Evolutionary conservation across 257 asterid genomes (phyloP), one percentile per base, ranked within the genome.

Genomic region (Penstemon davidsonii): DNA sequence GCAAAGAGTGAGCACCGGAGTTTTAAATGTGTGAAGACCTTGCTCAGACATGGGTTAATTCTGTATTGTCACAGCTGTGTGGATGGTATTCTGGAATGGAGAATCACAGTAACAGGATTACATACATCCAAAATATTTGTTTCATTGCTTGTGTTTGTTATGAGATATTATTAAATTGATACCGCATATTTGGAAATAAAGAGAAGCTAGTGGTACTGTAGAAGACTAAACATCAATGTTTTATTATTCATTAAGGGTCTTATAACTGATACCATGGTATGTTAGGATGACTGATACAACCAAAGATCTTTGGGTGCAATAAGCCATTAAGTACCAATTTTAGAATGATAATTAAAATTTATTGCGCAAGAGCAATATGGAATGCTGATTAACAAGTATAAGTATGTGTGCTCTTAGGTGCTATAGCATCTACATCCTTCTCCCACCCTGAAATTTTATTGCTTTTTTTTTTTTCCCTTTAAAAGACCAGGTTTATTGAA

Each of bases 41-140:
- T 56, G 38, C 40, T 55, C 18, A 38, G 64, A 61, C 76, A 57
- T 37, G 6, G 36, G 45, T 72, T 37, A 56, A 43, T 38, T 54
- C 39, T 8, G 7, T 44, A 33, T 46, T 61, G 46, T 41, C 43
- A 42, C 49, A 13, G 13, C 18, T 18, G 25, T 46, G 13, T 55
- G 65, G 73, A 71, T 71, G 44, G 18, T 49, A 9, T 47, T 53
- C 33, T 54, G 44, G 40, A 68, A 63, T 44, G 55, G 50, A 56
- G 42, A 55, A 63, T 57, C 50, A 39, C 33, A 58, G 10, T 36
- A 15, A 15, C 62, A 49, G 13, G 18, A 42, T 8, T 42, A 60
- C 9, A 50, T 53, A 54, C 19, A 45, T 11, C 8, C 45, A 6
- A 62, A 6, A 54, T 33, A 4, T 62, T 59, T 58, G 62, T 15